Evolutionary conservation across 1,139 yeast species (phyloP), one percentile per base, ranked within the genome.

Genomic region (Diutina mesorugosa): DNA sequence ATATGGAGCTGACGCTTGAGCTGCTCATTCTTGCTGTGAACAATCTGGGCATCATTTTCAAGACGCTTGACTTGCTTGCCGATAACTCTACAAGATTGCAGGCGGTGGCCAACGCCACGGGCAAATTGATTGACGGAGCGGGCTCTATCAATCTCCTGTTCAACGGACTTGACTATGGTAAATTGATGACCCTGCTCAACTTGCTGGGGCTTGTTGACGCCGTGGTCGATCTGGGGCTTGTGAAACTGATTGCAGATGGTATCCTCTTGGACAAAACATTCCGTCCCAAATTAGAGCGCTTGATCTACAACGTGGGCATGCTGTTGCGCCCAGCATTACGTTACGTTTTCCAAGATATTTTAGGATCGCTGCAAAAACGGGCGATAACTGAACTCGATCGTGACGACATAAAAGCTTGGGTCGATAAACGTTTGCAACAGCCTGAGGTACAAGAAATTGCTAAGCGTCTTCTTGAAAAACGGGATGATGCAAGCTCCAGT

Each of bases 21-120:
- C 56, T 64, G 10, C 59, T 72, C 26, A 60, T 74, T 48, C 58
- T 14, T 57, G 56, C 65, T n/a, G 65, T 75, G 46, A 75, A 76
- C 61, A 61, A 60, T 45, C 68, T 79, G 1, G 78, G 77, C 14
- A 60, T 76, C 16, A 63, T 76, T 51, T 72, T 73, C 66, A 63
- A 65, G 12, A 65, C 69, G 26, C 68, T 76, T 55, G 77, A 76
- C 60, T 67, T 68, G 48, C 64, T 73, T 55, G 76, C 76, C 18
- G 70, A 66, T 45, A 63, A 68, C 56, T 70, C 75, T 2, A 60
- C 60, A 41, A 62, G 72, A 56, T 64, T 74, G 57, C 61, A 65
- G 45, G 63, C 61, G 32, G 57, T 74, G 47, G 70, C 74, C 47
- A 74, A 72, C 59, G 58, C 63, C 55, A 72, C 78, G 29, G 69